A percentile compares a stretch with the other conserved stretches of the same genome.
phyloP scores from a whole-genome alignment of 2,329 filamentous ascomycete species.

The Pseudogymnoascus sp. region DNA sequence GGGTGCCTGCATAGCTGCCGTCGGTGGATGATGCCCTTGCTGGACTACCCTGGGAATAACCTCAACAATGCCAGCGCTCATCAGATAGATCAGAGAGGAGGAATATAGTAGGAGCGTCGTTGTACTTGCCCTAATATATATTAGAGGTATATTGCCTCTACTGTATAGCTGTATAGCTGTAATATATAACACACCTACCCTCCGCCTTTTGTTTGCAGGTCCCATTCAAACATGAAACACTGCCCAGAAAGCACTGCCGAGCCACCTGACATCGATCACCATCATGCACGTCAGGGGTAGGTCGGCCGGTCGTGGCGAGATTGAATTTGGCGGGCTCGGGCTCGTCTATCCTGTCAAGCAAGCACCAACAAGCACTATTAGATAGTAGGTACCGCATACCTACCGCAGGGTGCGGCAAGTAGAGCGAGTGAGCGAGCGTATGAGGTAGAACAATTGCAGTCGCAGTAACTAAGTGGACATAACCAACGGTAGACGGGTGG shows the following conservation, averaged over 20 bases:
- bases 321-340: background rate
- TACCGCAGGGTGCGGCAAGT: background rate
- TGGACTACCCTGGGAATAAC: background rate
- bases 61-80: background rate
- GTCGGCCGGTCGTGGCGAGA: background rate
- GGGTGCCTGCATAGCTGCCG: background rate
- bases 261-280: conserved; percentile 5
- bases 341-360: background rate
- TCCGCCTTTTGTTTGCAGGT: background rate
- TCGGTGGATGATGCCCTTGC: background rate
- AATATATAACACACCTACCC: background rate
- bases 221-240: background rate
- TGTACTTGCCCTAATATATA: background rate
- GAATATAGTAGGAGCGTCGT: background rate
- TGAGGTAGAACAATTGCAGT: too few species aligned
- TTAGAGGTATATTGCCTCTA: background rate
- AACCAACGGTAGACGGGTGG: background rate
- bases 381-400: background rate
- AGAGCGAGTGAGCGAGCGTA: too few species aligned
- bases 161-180: background rate
- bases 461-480: background rate
- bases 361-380: background rate
- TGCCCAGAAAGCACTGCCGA: conserved; percentile 1
- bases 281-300: background rate
- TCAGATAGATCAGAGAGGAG: background rate